Evolutionary conservation across 495 filamentous ascomycete genomes (phyloP).

Genomic region (Aspergillus leporis): DNA sequence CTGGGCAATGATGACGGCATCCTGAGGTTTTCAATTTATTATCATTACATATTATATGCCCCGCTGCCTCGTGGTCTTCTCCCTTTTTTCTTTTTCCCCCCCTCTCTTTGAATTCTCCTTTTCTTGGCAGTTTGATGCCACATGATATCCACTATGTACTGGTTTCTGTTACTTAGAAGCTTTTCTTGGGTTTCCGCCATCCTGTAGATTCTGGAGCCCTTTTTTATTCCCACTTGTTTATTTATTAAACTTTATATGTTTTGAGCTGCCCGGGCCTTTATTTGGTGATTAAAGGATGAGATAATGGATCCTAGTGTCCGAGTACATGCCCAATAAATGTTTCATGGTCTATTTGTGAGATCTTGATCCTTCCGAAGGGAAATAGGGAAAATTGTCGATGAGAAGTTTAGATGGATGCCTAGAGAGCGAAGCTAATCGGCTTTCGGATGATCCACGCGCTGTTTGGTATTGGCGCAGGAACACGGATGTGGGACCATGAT

Average conservation of each 20-base stretch:
- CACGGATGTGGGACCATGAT: not conserved
- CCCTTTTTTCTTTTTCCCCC: slow-evolving; percentile 5
- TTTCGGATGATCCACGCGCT: slow-evolving; percentile 15
- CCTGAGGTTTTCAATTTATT: slow-evolving; percentile 13
- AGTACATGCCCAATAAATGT: not conserved
- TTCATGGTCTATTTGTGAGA: not conserved
- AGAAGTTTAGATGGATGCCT: not conserved
- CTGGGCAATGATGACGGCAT: slow-evolving; percentile 57
- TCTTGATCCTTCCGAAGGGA: too few relatives aligned
- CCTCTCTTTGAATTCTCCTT: not conserved
- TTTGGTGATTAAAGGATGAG: not conserved
- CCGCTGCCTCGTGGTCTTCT: slow-evolving; percentile 10
- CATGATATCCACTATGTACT: slow-evolving; percentile 6
- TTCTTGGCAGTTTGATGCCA: not conserved
- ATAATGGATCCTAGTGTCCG: not conserved
- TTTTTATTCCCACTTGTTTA: not conserved
- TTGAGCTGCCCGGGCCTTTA: not conserved
- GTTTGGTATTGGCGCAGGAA: slow-evolving; percentile 13
- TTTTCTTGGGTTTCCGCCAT: not conserved
- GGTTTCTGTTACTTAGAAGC: slow-evolving; percentile 2
- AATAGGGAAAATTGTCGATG: not conserved
- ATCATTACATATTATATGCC: slow-evolving; percentile 14
- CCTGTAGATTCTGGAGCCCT: not conserved
- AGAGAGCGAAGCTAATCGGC: slow-evolving; percentile 4
- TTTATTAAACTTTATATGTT: not conserved